phyloP scores from a whole-genome alignment of 257 asterid species.

The Plantago major region DNA sequence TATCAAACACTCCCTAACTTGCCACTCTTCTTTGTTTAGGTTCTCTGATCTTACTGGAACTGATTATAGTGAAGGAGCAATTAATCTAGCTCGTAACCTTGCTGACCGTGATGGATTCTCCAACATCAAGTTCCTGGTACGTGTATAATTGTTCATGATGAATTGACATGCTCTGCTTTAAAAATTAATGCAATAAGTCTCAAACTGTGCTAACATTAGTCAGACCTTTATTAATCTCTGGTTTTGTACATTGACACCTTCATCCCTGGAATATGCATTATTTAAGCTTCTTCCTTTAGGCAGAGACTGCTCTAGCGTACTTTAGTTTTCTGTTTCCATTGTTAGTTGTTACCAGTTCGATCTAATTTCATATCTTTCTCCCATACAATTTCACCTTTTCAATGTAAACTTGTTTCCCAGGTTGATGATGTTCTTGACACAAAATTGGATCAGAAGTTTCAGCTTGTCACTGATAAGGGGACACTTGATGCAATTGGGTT shows the following conservation, averaged over 20 bases:
- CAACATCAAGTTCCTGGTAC: constrained; percentile 71
- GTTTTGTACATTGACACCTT: neutral
- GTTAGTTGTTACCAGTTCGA: neutral
- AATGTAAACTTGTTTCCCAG: constrained; percentile 38
- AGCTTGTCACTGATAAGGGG: constrained; percentile 88
- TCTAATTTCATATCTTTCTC: constrained; percentile 3
- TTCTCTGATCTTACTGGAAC: constrained; percentile 96
- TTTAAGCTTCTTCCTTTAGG: neutral
- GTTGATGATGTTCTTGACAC: constrained; percentile 93
- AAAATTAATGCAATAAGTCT: neutral
- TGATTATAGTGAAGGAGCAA: constrained; percentile 94
- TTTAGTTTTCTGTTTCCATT: neutral
- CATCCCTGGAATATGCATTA: constrained; percentile 9
- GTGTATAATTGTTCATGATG: constrained; percentile 17
- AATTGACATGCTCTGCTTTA: neutral
- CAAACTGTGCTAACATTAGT: neutral
- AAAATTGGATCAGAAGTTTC: constrained; percentile 71
- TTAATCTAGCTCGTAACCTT: constrained; percentile 78
- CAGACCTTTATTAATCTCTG: neutral
- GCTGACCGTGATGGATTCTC: constrained; percentile 86
- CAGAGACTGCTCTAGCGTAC: neutral
- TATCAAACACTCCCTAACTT: too few species aligned
- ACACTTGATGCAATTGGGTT: constrained; percentile 96
- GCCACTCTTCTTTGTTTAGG: constrained; percentile 37
- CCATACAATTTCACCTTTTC: constrained; percentile 11